These are phyloP conservation scores for Diplodia sapinea DNA, from an alignment of 2,329 filamentous ascomycete genomes.

Conservation along the genomic window DNA sequence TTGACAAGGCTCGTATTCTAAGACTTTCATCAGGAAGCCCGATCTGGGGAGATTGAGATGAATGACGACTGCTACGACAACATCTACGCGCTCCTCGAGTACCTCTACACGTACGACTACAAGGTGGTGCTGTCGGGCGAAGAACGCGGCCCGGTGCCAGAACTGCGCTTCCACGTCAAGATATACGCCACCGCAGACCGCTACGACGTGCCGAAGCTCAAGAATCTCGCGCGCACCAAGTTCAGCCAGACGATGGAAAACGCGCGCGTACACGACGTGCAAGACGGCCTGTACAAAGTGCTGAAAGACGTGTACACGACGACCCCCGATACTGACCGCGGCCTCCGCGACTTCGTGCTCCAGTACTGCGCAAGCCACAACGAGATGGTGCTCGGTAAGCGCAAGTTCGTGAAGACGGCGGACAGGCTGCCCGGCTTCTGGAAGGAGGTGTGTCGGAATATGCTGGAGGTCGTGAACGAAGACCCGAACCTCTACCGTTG, in stretches of 20 bases:
- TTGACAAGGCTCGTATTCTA: not conserved
- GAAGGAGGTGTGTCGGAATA: not conserved
- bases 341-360: not conserved
- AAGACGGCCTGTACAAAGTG: not conserved
- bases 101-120: not conserved
- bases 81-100: not conserved
- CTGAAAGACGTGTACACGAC: not conserved
- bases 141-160: not conserved
- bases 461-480: not conserved
- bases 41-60: not conserved
- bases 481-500: not conserved
- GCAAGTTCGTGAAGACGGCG: not conserved
- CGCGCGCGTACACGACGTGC: not conserved
- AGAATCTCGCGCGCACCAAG: slow-evolving; percentile 37
- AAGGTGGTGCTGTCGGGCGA: not conserved
- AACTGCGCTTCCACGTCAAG: slow-evolving; percentile 35
- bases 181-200: slow-evolving; percentile 38
- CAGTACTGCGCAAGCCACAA: not conserved
- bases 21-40: not conserved
- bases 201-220: slow-evolving; percentile 38
- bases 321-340: not conserved
- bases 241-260: slow-evolving; percentile 35
- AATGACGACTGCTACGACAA: not conserved
- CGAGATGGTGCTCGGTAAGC: not conserved
- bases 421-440: not conserved